Base-by-base conservation (phyloP, 78 protist genomes). In the Neovahlkampfia damariscottae region DNA sequence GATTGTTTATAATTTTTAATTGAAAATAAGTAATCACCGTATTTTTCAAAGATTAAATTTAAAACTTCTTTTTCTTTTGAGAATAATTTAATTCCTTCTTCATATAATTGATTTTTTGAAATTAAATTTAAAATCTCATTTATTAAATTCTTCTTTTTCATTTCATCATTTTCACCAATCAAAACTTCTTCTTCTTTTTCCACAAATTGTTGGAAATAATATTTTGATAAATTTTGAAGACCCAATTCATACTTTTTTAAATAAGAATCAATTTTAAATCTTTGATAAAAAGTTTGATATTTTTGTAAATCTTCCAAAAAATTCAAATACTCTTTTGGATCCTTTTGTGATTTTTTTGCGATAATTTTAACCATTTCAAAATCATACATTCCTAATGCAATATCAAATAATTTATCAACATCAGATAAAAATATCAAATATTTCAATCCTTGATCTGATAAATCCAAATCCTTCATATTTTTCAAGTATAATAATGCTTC, bases 381-480 rank as follows among this genome's bases (percentile, higher is more conserved):
- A 62, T 90, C 88, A 72, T 90, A 90, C 66, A 80, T 82, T 37
- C 91, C 94, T 3, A 90, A 77, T 0, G 94, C 91, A 28, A 67
- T 69, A 67, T 85, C 84, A 35, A 73, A 90, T 36, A 90, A 66
- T 59, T 59, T 41, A 34, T 87, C 67, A 67, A 90, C 94, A 66
- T 87, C 91, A 19, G 78, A 86, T 31, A 90, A 69, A 30, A 86
- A 82, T 9, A 66, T 67, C 38, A 83, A 59, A 28, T 50, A 50
- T 19, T 19, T 19, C 62, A 50, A 19, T 19, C 34, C 62, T 19
- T 19, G 34, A n/a, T 50, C 62, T 50, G 62, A 50, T 50, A 50
- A 50, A n/a, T 50, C 62, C 62, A 19, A 50, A n/a, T 50, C 62
- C 62, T 50, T 50, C 62, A 50, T 50, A 19, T 50, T 19, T 19